phyloP scores from a whole-genome alignment of 202 grass and related monocot genomes.

The Brachypodium distachyon region DNA sequence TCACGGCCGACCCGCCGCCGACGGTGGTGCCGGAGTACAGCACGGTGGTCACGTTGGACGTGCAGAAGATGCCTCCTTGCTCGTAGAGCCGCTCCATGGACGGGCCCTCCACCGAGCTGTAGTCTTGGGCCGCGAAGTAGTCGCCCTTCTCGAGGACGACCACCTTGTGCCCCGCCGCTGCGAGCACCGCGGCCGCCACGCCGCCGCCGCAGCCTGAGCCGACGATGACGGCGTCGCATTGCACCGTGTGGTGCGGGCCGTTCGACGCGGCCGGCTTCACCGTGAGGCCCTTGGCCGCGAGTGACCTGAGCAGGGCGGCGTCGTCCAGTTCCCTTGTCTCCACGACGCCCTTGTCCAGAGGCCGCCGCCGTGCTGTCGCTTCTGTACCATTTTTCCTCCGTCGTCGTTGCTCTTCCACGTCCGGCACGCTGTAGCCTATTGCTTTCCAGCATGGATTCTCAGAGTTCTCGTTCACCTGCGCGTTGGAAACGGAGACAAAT shows the following conservation, averaged over 20 bases:
- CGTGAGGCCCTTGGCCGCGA: conserved; percentile 44
- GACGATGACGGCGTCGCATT: conserved; percentile 65
- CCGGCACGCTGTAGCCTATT: conserved; percentile 60
- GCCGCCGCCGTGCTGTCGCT: neutral
- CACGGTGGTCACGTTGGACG: conserved; percentile 34
- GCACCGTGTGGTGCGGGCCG: conserved; percentile 27
- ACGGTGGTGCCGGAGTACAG: conserved; percentile 61
- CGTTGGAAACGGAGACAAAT: neutral
- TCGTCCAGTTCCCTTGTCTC: conserved; percentile 41
- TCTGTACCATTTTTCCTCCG: neutral
- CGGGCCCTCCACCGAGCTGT: conserved; percentile 67
- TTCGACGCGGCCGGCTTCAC: conserved; percentile 21
- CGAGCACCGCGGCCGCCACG: conserved; percentile 71
- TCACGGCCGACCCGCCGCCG: conserved; percentile 70
- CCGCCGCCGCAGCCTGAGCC: conserved; percentile 80
- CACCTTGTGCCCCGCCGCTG: conserved; percentile 64
- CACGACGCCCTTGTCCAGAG: conserved; percentile 48
- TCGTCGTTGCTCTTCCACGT: conserved; percentile 34
- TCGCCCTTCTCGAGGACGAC: conserved; percentile 81
- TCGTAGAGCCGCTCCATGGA: conserved; percentile 61
- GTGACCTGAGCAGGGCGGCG: conserved; percentile 34
- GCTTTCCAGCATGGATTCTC: conserved; percentile 73
- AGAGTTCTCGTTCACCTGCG: conserved; percentile 55
- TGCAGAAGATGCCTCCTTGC: conserved; percentile 43
- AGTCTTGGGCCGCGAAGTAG: conserved; percentile 60